A percentile compares a stretch with the other conserved stretches of the same genome.
Conservation (phyloP, 441 rosid species). For the Corymbia citriodora region DNA sequence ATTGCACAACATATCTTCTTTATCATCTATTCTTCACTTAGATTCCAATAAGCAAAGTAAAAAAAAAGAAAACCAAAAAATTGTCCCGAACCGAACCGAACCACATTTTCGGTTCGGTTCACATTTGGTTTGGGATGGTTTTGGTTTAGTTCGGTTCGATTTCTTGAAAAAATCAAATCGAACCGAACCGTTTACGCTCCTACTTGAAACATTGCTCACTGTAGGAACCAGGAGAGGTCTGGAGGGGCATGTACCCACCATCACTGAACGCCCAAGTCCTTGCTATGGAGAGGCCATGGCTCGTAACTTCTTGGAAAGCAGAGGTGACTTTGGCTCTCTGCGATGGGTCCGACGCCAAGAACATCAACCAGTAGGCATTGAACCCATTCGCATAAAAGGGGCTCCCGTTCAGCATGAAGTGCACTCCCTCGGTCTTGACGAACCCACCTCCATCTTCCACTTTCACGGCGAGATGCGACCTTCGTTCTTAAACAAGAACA, state of each 20-base stretch:
- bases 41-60: no score
- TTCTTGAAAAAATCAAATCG: no score
- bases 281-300: conserved; percentile 71
- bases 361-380: conserved; percentile 98
- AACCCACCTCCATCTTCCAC: conserved; percentile 46
- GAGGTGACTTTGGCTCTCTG: conserved; percentile 64
- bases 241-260: conserved; percentile 84
- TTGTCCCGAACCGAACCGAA: no score
- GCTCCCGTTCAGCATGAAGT: conserved; percentile 62
- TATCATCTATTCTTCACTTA: no score
- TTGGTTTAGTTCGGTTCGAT: no score
- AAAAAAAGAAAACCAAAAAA: no score
- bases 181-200: no score
- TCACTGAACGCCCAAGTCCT: conserved; percentile 98
- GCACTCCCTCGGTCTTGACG: conserved; percentile 61
- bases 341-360: conserved; percentile 75
- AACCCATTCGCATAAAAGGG: conserved; percentile 88
- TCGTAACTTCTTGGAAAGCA: conserved; percentile 62
- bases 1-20: no score
- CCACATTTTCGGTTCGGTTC: no score
- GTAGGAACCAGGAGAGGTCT: conserved; percentile 81
- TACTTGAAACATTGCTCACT: conserved; percentile 41
- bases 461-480: conserved; percentile 7
- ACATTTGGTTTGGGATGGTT: no score
- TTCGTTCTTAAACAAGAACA: conserved; percentile 11